Evolutionary conservation across 176 grass and related monocot species (phyloP), one percentile per base, ranked within the genome.

Genomic region (Ananas comosus): DNA sequence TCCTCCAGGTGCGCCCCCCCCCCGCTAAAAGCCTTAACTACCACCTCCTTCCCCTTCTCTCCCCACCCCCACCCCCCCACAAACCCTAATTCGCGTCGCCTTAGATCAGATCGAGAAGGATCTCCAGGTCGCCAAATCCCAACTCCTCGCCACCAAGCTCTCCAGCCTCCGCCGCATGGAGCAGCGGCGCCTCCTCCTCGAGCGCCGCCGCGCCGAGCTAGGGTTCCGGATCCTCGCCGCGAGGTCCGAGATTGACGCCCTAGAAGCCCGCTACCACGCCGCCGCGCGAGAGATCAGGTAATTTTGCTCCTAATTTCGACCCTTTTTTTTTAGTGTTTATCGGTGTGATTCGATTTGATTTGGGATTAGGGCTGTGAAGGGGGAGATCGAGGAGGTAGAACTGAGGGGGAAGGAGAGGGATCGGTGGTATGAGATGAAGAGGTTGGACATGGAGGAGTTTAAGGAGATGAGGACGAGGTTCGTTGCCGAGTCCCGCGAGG

Each of bases 31-130:
- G 65, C 67, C 19, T 54, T 48, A 16, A 58, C 17, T 4, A 12
- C 16, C 10, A 10, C 52, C 16, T 13, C 73, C 6, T 3, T 18
- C 14, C 0, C 63, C 47, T 5, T 19, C 51, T 56, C 53, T 56
- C 53, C 12, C 53, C 3, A 4, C 59, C 9, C 5, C 49, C 1
- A 17, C 29, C 50, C 49, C 1, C 23, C 29, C 50, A 28, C 51
- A 64, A 86, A 68, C 69, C 59, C 65, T 82, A 72, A 27, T 49
- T 53, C 27, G 28, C 16, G 57, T 52, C 42, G 27, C 72, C 51
- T 86, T 59, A 91, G 85, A 82, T 79, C 18, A 96, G 85, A 86
- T 80, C 18, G 93, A 97, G 83, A 90, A 85, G 80, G 83, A 92
- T 67, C 74, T 92, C 63, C 93, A 85, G 80, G 65, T 72, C 64